phyloP scores from a whole-genome alignment of 306 rosid genomes.

The Rosa rugosa region DNA sequence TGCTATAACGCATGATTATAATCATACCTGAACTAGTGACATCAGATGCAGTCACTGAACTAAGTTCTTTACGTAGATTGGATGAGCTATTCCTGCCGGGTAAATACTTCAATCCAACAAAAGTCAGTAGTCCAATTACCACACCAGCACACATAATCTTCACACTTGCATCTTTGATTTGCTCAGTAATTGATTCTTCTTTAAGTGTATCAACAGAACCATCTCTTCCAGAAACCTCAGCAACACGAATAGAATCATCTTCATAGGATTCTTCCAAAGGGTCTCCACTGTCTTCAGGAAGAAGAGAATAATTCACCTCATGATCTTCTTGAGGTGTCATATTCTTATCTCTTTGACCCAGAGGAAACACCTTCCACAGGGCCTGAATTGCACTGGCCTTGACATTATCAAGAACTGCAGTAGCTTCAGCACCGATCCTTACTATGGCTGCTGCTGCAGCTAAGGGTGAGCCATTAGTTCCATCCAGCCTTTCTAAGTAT shows the following conservation, averaged over 20 bases:
- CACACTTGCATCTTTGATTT: conserved; percentile 72
- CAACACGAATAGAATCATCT: conserved; percentile 40
- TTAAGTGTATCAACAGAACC: conserved; percentile 35
- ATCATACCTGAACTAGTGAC: conserved; percentile 54
- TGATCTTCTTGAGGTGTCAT: conserved; percentile 39
- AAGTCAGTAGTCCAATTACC: conserved; percentile 75
- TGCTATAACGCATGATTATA: conserved; percentile 5
- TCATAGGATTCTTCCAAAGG: conserved; percentile 38
- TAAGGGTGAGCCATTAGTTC: conserved; percentile 80
- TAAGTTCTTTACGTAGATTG: conserved; percentile 35
- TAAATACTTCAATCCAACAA: conserved; percentile 66
- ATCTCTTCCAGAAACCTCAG: conserved; percentile 46
- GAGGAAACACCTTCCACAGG: conserved; percentile 87
- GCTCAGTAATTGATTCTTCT: conserved; percentile 52
- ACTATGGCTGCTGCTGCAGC: conserved; percentile 99
- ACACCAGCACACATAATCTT: conserved; percentile 88
- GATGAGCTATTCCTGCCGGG: conserved; percentile 54
- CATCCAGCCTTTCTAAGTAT: conserved; percentile 78
- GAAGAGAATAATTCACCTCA: conserved; percentile 42
- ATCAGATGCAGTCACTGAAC: conserved; percentile 50
- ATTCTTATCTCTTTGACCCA: conserved; percentile 43
- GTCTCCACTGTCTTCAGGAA: conserved; percentile 41
- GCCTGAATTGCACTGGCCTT: conserved; percentile 77
- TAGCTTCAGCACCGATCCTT: conserved; percentile 91
- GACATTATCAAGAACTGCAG: conserved; percentile 87